Evolutionary conservation across 108 stramenopile genomes (phyloP), one percentile per base, ranked within the genome.

Genomic region (Cylindrotheca closterium): DNA sequence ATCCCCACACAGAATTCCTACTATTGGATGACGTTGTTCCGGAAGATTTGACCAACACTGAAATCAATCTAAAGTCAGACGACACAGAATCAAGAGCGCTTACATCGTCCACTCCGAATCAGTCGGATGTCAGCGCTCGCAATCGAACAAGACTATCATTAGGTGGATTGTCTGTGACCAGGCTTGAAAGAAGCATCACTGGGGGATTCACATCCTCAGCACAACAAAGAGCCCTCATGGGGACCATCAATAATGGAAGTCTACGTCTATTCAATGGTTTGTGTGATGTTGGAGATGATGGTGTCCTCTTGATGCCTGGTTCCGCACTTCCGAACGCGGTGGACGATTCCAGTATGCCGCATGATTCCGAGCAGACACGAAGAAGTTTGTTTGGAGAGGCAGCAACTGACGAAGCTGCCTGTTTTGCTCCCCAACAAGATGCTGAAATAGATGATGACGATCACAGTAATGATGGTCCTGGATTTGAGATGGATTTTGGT

Each of bases 21-120:
- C 78, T 95, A 3, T 71, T 99, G 47, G 98, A 99, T 64, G 96
- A 99, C 75, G 82, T 96, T 7, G 58, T 99, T 61, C 86, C 92
- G 17, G 76, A 75, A 31, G 98, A 88, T 59, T 24, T 60, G 21
- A 68, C 73, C 1, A 74, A 73, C 4, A 67, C 51, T 1, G 71
- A 79, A 37, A 85, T 89, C 56, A 72, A 88, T 45, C 65, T 86
- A 8, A 67, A 65, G 27, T 68, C 70, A 27, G 57, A 73, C 2
- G 74, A 80, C 5, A 30, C 51, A 2, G 67, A 71, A 17, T 18
- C 15, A 53, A 32, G 49, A 2, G 55, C 58, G 19, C 28, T 51
- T 12, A 25, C 31, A 22, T 63, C 55, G 3, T 37, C 42, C 2
- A 71, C 45, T 2, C 63, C 63, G 15, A 33, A 32, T 30, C 54